These are phyloP conservation scores for Exophiala lecanii-corni DNA, from an alignment of 2,329 filamentous ascomycete species.

Conservation along the genomic window DNA sequence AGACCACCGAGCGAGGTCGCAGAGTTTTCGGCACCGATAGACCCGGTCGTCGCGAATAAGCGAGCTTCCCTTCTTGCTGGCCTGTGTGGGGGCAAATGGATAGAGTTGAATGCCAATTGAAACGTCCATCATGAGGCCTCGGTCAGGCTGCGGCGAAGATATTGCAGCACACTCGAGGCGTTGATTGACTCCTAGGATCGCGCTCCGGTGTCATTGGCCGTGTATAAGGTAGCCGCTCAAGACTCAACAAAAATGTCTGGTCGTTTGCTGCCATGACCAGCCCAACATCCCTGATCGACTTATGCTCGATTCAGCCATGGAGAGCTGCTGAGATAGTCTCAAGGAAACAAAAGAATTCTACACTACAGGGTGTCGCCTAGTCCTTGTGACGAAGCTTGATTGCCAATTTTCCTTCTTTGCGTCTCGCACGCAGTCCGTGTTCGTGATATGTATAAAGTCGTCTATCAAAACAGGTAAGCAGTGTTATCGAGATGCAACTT, in stretches of 20 bases:
- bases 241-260: too few relatives aligned
- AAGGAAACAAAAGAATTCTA: constrained; percentile 19
- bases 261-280: too few relatives aligned
- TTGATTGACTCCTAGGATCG: not conserved
- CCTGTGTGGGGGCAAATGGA: constrained; percentile 2
- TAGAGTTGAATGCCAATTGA: not conserved
- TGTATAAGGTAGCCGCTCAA: too few relatives aligned
- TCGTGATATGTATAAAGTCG: too few relatives aligned
- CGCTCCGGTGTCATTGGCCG: not conserved
- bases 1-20: constrained; percentile 61
- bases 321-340: too few relatives aligned
- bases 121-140: not conserved
- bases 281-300: too few relatives aligned
- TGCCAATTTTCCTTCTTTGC: constrained; percentile 15
- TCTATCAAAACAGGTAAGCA: too few relatives aligned
- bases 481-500: too few relatives aligned
- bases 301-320: too few relatives aligned
- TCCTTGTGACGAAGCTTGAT: constrained; percentile 30
- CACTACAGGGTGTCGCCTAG: constrained; percentile 29
- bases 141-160: not conserved
- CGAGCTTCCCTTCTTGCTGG: too few relatives aligned
- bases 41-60: constrained; percentile 20
- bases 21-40: constrained; percentile 26
- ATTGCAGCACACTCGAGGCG: not conserved
- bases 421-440: too few relatives aligned